Percentiles rank a stretch among this genome's conserved stretches.
Conservation (phyloP, 164 flowering plant genomes). For the Annona cherimola region DNA sequence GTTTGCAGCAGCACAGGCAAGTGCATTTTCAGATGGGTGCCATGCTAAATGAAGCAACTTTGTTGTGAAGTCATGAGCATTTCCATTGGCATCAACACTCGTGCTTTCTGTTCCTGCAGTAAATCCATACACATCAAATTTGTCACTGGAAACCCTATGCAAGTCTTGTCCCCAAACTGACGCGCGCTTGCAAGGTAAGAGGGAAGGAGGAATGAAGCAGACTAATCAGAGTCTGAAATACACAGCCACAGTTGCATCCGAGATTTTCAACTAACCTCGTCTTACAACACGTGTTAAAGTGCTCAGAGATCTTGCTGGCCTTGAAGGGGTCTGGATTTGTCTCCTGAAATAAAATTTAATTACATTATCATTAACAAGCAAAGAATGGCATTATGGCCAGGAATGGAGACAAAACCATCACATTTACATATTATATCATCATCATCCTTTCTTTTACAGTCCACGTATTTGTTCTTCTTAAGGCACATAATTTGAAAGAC, state of each 20-base stretch:
- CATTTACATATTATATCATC: background rate
- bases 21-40: conserved; percentile 91
- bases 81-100: conserved; percentile 82
- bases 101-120: conserved; percentile 69
- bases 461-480: too few species aligned
- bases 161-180: background rate
- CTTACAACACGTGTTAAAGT: conserved; percentile 87
- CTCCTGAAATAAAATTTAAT: conserved; percentile 55
- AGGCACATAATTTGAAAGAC: too few species aligned
- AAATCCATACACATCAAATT: background rate
- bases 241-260: background rate
- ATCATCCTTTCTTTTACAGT: too few species aligned
- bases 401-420: too few species aligned
- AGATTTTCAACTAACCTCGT: conserved; percentile 47
- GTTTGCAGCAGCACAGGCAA: conserved; percentile 99
- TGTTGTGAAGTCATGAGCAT: conserved; percentile 81
- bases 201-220: background rate
- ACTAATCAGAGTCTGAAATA: background rate
- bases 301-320: conserved; percentile 86
- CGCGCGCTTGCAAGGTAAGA: background rate
- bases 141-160: background rate
- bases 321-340: conserved; percentile 83
- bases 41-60: conserved; percentile 96
- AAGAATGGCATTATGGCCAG: too few species aligned
- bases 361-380: too few species aligned